Conservation (phyloP, 2,329 filamentous ascomycete genomes). For the Trichoderma gracile region DNA sequence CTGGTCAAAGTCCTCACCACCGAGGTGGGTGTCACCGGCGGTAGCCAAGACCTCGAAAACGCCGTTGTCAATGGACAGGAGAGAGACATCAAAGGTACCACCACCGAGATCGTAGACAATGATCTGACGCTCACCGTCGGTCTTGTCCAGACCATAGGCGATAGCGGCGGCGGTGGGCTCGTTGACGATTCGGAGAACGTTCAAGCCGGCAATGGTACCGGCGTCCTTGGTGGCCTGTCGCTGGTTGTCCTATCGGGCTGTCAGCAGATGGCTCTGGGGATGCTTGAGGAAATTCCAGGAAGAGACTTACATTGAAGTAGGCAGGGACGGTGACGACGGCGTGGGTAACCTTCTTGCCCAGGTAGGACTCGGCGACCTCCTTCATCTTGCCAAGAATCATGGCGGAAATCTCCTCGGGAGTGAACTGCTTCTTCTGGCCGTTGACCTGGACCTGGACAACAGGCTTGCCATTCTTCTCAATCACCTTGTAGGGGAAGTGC, state of each 20-base stretch:
- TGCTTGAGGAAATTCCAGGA: too few species aligned
- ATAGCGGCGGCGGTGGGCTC: slow-evolving; percentile 95
- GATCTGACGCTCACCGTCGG: slow-evolving; percentile 78
- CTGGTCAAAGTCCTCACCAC: slow-evolving; percentile 99
- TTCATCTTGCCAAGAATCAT: slow-evolving; percentile 86
- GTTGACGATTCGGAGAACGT: slow-evolving; percentile 94
- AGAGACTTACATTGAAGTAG: slow-evolving; percentile 75
- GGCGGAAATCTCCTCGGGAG: slow-evolving; percentile 76
- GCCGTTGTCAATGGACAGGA: slow-evolving; percentile 86
- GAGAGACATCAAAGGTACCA: slow-evolving; percentile 93
- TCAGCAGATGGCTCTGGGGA: slow-evolving; percentile 30
- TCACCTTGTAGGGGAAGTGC: slow-evolving; percentile 97
- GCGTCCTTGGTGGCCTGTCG: slow-evolving; percentile 96
- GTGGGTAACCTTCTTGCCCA: slow-evolving; percentile 81
- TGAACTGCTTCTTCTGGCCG: slow-evolving; percentile 69
- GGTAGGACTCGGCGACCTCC: slow-evolving; percentile 75
- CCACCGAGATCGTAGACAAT: slow-evolving; percentile 93
- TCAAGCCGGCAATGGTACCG: slow-evolving; percentile 86
- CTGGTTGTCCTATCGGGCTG: slow-evolving; percentile 69
- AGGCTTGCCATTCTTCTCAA: slow-evolving; percentile 88
- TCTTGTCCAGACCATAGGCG: slow-evolving; percentile 91
- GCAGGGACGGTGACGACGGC: slow-evolving; percentile 92
- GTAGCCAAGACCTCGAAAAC: slow-evolving; percentile 94
- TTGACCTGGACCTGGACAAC: slow-evolving; percentile 72
- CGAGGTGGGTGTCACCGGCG: slow-evolving; percentile 94